phyloP scores from a whole-genome alignment of 2,329 filamentous ascomycete species.

The Fusarium solani-melongenae region DNA sequence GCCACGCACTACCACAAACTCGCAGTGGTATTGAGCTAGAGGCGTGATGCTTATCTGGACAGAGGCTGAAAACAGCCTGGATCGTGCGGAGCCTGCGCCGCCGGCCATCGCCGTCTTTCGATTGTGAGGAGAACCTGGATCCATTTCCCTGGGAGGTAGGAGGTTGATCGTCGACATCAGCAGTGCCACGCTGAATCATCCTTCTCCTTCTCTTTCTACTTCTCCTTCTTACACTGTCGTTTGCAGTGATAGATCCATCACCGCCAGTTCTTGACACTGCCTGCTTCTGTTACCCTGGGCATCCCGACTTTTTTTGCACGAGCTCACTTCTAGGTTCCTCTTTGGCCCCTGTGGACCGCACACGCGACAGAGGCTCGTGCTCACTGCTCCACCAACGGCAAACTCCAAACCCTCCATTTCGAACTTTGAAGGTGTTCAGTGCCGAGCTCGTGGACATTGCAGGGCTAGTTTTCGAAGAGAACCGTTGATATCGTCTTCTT shows the following conservation, averaged over 20 bases:
- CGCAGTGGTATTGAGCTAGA: slow-evolving; percentile 30
- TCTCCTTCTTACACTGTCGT: slow-evolving; percentile 13
- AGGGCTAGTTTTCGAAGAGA: slow-evolving; percentile 35
- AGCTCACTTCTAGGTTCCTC: slow-evolving; percentile 29
- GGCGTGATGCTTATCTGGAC: slow-evolving; percentile 43
- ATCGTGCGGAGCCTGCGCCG: slow-evolving; percentile 35
- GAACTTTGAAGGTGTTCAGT: slow-evolving; percentile 21
- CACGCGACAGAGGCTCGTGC: slow-evolving; percentile 38
- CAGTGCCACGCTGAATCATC: slow-evolving; percentile 9
- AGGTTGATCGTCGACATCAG: slow-evolving; percentile 34
- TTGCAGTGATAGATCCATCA: not conserved
- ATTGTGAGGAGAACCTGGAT: slow-evolving; percentile 34
- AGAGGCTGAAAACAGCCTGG: slow-evolving; percentile 31
- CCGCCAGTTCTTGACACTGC: not conserved
- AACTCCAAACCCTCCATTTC: slow-evolving; percentile 34
- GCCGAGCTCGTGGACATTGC: slow-evolving; percentile 36
- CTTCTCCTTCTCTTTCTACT: slow-evolving; percentile 5
- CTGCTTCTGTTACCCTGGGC: not conserved
- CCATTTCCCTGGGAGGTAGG: slow-evolving; percentile 10
- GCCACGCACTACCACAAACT: slow-evolving; percentile 27
- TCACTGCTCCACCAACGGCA: slow-evolving; percentile 37
- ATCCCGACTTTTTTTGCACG: slow-evolving; percentile 15
- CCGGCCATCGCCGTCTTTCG: slow-evolving; percentile 32
- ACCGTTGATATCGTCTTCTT: slow-evolving; percentile 4
- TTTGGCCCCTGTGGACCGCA: slow-evolving; percentile 36